Evolutionary conservation across 2,329 filamentous ascomycete genomes (phyloP), one percentile per base, ranked within the genome.

Genomic region (Talaromyces sp.): DNA sequence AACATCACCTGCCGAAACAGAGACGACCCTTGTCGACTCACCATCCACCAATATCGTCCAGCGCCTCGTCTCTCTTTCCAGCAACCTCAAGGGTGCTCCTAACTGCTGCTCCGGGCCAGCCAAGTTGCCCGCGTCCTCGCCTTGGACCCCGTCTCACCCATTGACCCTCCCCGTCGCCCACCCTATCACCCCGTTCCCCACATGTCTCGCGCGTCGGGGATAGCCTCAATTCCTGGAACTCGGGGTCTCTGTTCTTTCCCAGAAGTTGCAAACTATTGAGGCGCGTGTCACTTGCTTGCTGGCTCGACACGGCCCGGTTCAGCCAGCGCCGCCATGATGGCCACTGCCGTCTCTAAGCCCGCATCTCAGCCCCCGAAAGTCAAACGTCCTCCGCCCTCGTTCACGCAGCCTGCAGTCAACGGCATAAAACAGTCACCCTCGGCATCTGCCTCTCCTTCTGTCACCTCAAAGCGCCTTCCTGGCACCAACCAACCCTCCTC

Each of bases 321-420:
- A 52, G 47, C 55, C 52, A 60, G 62, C 60, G 58, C 66, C 62
- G 65, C 64, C 67, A 72, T 59, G 56, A 79, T 79, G 78, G 77
- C 77, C 58, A 80, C 77, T 55, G 75, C 75, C 58, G 71, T 80
- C 55, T 77, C 77, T 49, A 78, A 78, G 68, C 74, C 74, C 55
- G 70, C 73, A 61, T 73, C 78, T 56, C 73, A 78, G 67, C 72
- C 78, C 63, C 71, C 74, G 66, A 92, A 91, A 77, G 82, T 85
- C 65, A 92, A 91, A 77, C 87, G 88, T 39, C 87, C 86, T 63
- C 79, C 84, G 58, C 86, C 86, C 42, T 82, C 87, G 54, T 83
- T 85, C 52, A 84, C 89, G 61, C 87, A 89, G 72, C 84, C 85
- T 56, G 75, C 76, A 62, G 68, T 75, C 63, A 90, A 89, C 74